Conservation (phyloP, 176 grass and related monocot genomes). For the Bothriochloa decipiens region DNA sequence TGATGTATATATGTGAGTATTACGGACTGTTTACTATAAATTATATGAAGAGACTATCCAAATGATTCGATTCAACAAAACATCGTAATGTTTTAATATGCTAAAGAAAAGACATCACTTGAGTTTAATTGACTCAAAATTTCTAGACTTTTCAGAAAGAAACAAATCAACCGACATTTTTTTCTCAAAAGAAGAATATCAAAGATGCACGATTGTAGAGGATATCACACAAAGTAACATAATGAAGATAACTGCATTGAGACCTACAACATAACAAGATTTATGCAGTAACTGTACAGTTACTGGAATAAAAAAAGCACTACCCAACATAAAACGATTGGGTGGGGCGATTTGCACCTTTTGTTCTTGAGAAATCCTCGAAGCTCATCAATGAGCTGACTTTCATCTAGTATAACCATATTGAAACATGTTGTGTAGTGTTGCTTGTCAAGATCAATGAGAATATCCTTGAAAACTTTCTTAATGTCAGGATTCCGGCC, state of each 20-base stretch:
- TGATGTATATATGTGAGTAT: not conserved
- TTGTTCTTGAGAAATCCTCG: not conserved
- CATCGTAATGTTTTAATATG: not conserved
- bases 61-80: not conserved
- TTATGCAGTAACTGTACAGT: not conserved
- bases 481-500: constrained; percentile 1
- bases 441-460: not conserved
- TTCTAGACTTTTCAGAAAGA: too few species aligned
- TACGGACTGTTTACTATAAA: not conserved
- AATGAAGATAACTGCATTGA: not conserved
- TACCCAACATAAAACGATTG: not conserved
- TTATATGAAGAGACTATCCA: not conserved
- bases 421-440: not conserved
- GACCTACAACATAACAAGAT: not conserved
- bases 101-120: not conserved
- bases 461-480: not conserved
- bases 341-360: not conserved
- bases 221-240: not conserved
- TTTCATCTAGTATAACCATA: not conserved
- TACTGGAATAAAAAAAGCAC: not conserved
- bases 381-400: not conserved
- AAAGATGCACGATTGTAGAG: not conserved
- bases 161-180: too few species aligned
- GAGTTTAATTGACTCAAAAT: not conserved
- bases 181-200: too few species aligned